These are phyloP conservation scores for Sporothrix euskadiensis DNA, from an alignment of 2,329 filamentous ascomycete species.

Conservation along the genomic window DNA sequence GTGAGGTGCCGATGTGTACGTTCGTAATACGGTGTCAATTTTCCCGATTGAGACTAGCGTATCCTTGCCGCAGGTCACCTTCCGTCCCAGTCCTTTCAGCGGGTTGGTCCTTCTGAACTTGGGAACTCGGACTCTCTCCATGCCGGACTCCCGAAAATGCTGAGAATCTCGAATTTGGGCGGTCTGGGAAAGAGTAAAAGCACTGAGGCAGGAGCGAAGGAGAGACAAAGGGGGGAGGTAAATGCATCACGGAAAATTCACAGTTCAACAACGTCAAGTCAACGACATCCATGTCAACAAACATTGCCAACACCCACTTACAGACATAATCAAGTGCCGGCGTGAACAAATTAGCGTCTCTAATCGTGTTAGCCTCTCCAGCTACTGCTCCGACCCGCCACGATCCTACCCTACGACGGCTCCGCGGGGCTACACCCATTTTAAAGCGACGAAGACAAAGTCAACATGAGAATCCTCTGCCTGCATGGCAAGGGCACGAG, in stretches of 20 bases:
- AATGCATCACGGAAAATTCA: background rate
- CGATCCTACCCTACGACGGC: background rate
- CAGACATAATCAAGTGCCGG: background rate
- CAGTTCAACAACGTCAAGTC: background rate
- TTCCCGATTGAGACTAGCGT: slow-evolving; percentile 20
- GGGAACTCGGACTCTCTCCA: slow-evolving; percentile 29
- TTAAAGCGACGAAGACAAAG: background rate
- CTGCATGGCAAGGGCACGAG: slow-evolving; percentile 45
- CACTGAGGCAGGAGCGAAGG: background rate
- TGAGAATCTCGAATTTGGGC: slow-evolving; percentile 7
- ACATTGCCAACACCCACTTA: background rate
- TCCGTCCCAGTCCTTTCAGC: background rate
- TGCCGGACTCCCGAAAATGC: slow-evolving; percentile 29
- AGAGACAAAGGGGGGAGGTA: background rate
- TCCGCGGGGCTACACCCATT: background rate
- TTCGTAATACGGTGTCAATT: background rate
- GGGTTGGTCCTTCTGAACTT: background rate
- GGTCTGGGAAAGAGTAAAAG: background rate
- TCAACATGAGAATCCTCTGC: slow-evolving; percentile 41
- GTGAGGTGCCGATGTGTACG: background rate
- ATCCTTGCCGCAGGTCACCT: background rate
- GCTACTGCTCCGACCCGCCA: background rate
- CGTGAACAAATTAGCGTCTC: background rate
- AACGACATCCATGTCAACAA: background rate
- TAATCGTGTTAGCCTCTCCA: background rate